Evolutionary conservation across 306 rosid genomes (phyloP).

Genomic region (Prunus mongolica): DNA sequence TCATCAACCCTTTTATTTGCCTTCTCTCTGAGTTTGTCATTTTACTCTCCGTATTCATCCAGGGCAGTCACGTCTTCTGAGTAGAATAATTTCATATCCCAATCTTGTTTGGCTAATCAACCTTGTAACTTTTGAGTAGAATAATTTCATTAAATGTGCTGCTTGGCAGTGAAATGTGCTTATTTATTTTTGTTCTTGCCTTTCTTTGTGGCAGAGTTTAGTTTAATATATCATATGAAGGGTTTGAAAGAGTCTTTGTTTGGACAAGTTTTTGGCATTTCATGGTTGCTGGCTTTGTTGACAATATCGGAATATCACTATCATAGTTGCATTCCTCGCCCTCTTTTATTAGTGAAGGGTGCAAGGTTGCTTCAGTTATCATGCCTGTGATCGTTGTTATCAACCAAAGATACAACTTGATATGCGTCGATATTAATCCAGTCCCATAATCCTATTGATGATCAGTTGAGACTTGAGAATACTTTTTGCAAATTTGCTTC

Average conservation of each 20-base stretch:
- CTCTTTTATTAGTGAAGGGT: not conserved
- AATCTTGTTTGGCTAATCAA: not conserved
- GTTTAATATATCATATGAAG: not conserved
- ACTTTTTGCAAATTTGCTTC: not conserved
- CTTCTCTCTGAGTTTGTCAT: not conserved
- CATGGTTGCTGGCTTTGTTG: conserved; percentile 26
- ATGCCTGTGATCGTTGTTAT: conserved; percentile 1
- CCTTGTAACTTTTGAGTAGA: not conserved
- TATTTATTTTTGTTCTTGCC: not conserved
- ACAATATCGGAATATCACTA: conserved; percentile 34
- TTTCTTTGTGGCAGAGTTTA: not conserved
- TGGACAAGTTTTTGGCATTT: conserved; percentile 2
- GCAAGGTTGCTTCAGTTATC: not conserved
- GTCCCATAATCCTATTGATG: not conserved
- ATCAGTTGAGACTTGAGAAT: not conserved
- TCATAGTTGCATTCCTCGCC: conserved; percentile 22
- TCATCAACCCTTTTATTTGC: not conserved
- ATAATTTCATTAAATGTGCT: conserved; percentile 3
- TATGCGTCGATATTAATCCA: not conserved
- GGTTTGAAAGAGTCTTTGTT: not conserved
- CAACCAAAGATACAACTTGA: conserved; percentile 6
- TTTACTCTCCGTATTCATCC: not conserved
- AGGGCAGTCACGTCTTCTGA: not conserved
- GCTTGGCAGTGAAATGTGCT: not conserved
- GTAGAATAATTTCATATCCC: not conserved